These are phyloP conservation scores for Brassica carinata DNA, from an alignment of 345 rosid genomes.

Conservation along the genomic window DNA sequence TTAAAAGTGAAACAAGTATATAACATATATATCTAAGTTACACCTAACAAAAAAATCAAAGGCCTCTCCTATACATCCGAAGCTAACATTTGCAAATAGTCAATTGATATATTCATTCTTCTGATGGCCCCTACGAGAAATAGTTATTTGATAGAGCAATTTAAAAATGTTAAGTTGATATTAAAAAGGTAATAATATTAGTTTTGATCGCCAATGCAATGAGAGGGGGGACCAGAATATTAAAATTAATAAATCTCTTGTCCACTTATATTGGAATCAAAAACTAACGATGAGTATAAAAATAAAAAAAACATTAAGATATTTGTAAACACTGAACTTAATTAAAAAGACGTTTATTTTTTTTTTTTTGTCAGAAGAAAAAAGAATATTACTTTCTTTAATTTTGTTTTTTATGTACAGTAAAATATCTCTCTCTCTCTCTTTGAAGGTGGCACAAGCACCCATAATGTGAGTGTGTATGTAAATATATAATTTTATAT, in stretches of 20 bases:
- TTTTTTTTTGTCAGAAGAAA: neutral
- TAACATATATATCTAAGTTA: neutral
- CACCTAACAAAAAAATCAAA: neutral
- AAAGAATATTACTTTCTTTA: slow-evolving; percentile 13
- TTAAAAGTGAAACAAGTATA: neutral
- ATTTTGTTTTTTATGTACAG: neutral
- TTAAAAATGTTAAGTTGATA: neutral
- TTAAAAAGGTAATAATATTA: neutral
- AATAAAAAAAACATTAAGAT: neutral
- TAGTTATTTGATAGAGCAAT: slow-evolving; percentile 8
- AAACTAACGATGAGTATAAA: slow-evolving; percentile 6
- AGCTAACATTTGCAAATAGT: neutral
- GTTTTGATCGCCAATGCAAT: slow-evolving; percentile 13
- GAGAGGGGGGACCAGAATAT: slow-evolving; percentile 2
- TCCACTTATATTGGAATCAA: slow-evolving; percentile 43
- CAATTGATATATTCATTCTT: slow-evolving; percentile 1
- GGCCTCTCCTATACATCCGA: neutral
- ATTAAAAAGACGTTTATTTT: slow-evolving; percentile 30
- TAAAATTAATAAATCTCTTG: slow-evolving; percentile 12
- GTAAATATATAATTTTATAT: slow-evolving; percentile 27
- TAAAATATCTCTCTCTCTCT: neutral
- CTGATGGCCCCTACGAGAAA: neutral
- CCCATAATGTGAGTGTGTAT: slow-evolving; percentile 32
- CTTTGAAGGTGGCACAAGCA: slow-evolving; percentile 42
- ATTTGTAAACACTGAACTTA: slow-evolving; percentile 23